Evolutionary conservation across 208 protist species (phyloP).

Genomic region (Sergeia podlipaevii): DNA sequence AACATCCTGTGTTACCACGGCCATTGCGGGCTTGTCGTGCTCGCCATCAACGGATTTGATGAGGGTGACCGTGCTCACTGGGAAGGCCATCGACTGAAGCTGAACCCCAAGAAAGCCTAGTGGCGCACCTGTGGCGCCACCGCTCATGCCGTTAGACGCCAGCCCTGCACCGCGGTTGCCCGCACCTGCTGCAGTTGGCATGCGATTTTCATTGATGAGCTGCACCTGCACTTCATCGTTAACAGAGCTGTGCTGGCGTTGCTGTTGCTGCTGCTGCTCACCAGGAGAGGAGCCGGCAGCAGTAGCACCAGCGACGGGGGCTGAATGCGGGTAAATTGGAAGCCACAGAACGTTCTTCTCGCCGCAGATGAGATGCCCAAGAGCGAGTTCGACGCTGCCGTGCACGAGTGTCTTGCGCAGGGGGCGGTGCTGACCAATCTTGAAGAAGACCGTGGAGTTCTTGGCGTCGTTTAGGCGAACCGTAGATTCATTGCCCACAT

Average conservation of each 20-base stretch:
- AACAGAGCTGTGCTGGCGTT: no score
- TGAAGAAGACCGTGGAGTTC: slow-evolving; percentile 41
- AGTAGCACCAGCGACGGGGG: no score
- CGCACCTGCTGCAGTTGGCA: slow-evolving; percentile 8
- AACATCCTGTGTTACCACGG: slow-evolving; percentile 60
- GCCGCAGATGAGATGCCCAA: slow-evolving; percentile 47
- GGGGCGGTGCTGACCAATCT: slow-evolving; percentile 38
- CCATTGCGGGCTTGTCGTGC: slow-evolving; percentile 8
- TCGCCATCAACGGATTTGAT: background rate
- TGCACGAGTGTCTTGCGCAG: slow-evolving; percentile 33
- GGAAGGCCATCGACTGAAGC: slow-evolving; percentile 75
- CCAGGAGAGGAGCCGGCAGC: no score
- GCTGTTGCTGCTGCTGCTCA: no score
- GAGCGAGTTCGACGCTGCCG: slow-evolving; percentile 40
- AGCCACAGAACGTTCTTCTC: slow-evolving; percentile 72
- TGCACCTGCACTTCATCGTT: slow-evolving; percentile 8
- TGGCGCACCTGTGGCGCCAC: slow-evolving; percentile 5
- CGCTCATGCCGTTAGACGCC: background rate
- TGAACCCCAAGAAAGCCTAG: slow-evolving; percentile 53
- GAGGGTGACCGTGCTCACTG: slow-evolving; percentile 33
- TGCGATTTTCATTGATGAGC: slow-evolving; percentile 23
- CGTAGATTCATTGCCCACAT: slow-evolving; percentile 61
- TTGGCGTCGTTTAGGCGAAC: slow-evolving; percentile 40
- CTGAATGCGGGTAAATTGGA: slow-evolving; percentile 57
- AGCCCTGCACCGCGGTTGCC: slow-evolving; percentile 1